Conservation (phyloP, 768 basidiomycete genomes). For the Boletus sensibilis region DNA sequence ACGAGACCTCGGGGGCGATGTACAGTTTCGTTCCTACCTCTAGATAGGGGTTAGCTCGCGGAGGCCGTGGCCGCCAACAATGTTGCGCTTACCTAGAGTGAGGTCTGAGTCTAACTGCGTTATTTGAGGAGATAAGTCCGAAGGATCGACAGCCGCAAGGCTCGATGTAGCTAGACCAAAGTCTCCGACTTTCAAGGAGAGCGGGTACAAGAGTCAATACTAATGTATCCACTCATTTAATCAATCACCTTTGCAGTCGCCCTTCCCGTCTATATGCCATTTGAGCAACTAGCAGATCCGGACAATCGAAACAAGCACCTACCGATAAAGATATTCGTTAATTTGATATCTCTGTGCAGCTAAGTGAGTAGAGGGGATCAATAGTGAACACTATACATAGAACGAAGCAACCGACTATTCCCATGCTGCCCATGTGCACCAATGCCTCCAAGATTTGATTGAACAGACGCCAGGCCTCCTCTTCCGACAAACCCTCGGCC, state of each 20-base stretch:
- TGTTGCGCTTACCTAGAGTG: constrained; percentile 57
- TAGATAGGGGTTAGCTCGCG: constrained; percentile 26
- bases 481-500: constrained; percentile 76
- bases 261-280: constrained; percentile 59
- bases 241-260: constrained; percentile 71
- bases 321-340: constrained; percentile 95
- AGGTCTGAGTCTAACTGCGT: constrained; percentile 59
- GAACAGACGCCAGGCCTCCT: constrained; percentile 88
- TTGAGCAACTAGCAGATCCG: neutral
- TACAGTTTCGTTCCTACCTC: constrained; percentile 91
- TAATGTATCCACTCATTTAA: neutral
- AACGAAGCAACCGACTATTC: constrained; percentile 60
- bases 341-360: constrained; percentile 87
- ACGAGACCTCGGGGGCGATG: constrained; percentile 89
- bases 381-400: neutral
- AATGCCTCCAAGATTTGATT: constrained; percentile 88
- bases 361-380: constrained; percentile 33
- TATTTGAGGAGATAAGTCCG: constrained; percentile 53
- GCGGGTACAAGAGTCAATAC: neutral
- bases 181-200: constrained; percentile 65
- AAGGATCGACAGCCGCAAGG: constrained; percentile 74
- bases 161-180: constrained; percentile 89
- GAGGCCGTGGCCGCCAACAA: neutral
- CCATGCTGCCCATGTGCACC: constrained; percentile 82
- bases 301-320: constrained; percentile 17